phyloP scores from a whole-genome alignment of 495 filamentous ascomycete genomes.

The Clohesyomyces aquaticus region DNA sequence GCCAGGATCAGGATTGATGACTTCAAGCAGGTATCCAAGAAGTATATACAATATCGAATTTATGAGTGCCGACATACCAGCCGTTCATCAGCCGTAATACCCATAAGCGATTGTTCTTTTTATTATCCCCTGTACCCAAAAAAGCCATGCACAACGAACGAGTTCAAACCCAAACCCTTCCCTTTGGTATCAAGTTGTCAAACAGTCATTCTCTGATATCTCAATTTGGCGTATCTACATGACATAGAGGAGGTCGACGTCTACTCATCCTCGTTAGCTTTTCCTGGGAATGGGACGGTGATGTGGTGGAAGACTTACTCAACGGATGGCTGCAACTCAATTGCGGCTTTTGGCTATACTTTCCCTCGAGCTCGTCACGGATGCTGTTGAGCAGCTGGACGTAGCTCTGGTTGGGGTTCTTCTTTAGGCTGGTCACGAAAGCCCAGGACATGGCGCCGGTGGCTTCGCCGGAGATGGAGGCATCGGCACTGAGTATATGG shows the following conservation, averaged over 20 bases:
- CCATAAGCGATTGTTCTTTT: neutral
- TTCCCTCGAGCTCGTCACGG: constrained; percentile 82
- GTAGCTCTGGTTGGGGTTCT: constrained; percentile 98
- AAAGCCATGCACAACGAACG: neutral
- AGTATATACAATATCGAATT: neutral
- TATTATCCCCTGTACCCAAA: neutral
- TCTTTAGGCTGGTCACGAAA: constrained; percentile 90
- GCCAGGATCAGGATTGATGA: too few species aligned
- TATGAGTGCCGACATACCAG: neutral
- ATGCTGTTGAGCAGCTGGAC: constrained; percentile 95
- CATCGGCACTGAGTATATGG: constrained; percentile 57
- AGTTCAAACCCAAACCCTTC: neutral
- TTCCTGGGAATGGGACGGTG: neutral
- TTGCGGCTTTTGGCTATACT: constrained; percentile 96
- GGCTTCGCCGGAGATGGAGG: constrained; percentile 73
- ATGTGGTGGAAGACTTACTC: constrained; percentile 60
- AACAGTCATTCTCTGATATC: too few species aligned
- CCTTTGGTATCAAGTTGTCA: too few species aligned
- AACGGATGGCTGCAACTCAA: constrained; percentile 94
- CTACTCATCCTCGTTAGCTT: constrained; percentile 45
- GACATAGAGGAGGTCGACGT: constrained; percentile 67
- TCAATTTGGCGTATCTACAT: constrained; percentile 56
- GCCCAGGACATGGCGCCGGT: constrained; percentile 99
- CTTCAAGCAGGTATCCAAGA: too few species aligned
- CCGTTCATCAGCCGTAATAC: constrained; percentile 1